Conservation (phyloP, 148 eudicot genomes). For the Agrostemma githago region DNA sequence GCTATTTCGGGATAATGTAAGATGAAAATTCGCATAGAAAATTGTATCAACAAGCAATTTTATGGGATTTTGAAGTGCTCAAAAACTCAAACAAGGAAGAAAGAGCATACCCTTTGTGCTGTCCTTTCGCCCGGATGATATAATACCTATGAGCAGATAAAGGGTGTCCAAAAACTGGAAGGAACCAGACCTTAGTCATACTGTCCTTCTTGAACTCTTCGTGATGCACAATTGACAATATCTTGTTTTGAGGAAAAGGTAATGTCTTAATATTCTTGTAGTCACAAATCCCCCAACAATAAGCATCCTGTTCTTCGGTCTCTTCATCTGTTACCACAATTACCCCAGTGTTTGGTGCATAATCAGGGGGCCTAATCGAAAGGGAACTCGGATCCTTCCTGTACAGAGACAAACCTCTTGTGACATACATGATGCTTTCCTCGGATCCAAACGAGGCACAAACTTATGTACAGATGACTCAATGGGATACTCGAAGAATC, state of each 20-base stretch:
- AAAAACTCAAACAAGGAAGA: neutral
- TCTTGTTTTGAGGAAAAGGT: slow-evolving; percentile 74
- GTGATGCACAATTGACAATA: slow-evolving; percentile 51
- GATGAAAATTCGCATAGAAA: neutral
- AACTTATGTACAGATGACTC: neutral
- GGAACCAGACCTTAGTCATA: slow-evolving; percentile 67
- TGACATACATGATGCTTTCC: slow-evolving; percentile 45
- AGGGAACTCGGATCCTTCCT: slow-evolving; percentile 48
- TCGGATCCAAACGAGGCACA: neutral
- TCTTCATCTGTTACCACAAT: slow-evolving; percentile 67
- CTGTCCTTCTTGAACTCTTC: slow-evolving; percentile 30
- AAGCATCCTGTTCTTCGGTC: slow-evolving; percentile 47
- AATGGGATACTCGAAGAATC: neutral
- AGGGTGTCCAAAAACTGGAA: slow-evolving; percentile 69
- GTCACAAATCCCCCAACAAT: slow-evolving; percentile 59
- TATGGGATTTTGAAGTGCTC: neutral
- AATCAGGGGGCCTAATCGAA: slow-evolving; percentile 39
- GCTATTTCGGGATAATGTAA: neutral
- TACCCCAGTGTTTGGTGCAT: slow-evolving; percentile 53
- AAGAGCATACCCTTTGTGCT: slow-evolving; percentile 52
- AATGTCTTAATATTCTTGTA: slow-evolving; percentile 43
- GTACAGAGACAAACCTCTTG: slow-evolving; percentile 65
- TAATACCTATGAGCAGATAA: slow-evolving; percentile 68
- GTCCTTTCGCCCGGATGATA: slow-evolving; percentile 62
- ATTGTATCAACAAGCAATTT: neutral